Conservation (phyloP, 2,329 filamentous ascomycete species). For the Fusarium tuaranense region DNA sequence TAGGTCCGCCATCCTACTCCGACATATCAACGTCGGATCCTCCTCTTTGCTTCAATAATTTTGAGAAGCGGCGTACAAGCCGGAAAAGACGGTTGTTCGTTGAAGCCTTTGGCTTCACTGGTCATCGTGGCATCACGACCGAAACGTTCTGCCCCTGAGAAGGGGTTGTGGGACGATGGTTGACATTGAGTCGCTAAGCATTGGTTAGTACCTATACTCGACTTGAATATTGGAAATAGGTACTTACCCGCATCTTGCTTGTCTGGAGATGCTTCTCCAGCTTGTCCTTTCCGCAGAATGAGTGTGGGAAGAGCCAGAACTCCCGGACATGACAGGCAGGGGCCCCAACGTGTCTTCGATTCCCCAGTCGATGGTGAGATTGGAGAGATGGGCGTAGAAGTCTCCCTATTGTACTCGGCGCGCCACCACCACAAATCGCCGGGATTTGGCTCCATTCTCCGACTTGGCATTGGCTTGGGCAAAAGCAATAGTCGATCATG, state of each 20-base stretch:
- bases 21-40: too few species aligned
- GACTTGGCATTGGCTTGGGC: too few species aligned
- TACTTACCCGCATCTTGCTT: background rate
- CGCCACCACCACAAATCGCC: background rate
- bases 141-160: too few species aligned
- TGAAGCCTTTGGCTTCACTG: too few species aligned
- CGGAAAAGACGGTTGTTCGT: too few species aligned
- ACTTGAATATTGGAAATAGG: background rate
- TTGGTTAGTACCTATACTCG: too few species aligned
- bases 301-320: background rate
- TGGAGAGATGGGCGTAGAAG: background rate
- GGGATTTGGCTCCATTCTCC: background rate
- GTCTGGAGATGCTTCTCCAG: background rate
- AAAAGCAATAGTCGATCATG: constrained; percentile 73
- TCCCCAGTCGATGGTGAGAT: background rate
- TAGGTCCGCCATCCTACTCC: too few species aligned
- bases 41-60: too few species aligned
- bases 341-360: background rate
- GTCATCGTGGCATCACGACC: too few species aligned
- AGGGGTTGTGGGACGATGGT: too few species aligned
- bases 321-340: background rate
- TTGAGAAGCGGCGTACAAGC: too few species aligned
- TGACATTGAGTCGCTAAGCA: too few species aligned
- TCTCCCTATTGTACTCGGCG: background rate
- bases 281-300: background rate